These are phyloP conservation scores for Saccharomycopsis crataegensis DNA, from an alignment of 1,139 yeast genomes.

Conservation along the genomic window DNA sequence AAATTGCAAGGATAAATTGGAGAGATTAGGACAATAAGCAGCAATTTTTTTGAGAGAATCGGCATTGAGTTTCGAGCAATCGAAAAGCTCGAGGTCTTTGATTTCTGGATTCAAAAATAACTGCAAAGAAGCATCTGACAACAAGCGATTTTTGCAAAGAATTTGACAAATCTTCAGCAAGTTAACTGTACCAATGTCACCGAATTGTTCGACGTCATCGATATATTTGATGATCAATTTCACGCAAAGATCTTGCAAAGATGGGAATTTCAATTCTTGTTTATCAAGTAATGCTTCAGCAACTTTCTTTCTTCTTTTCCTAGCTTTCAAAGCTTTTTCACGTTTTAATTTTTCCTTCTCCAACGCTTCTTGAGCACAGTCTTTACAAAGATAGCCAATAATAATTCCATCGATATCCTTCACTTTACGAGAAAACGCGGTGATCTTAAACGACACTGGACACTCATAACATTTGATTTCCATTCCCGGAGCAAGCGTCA, in stretches of 20 bases:
- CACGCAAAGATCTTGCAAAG: slow-evolving; percentile 78
- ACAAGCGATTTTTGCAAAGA: slow-evolving; percentile 70
- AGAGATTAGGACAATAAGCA: slow-evolving; percentile 70
- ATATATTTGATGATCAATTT: slow-evolving; percentile 63
- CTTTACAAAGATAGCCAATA: slow-evolving; percentile 56
- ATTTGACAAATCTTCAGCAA: slow-evolving; percentile 64
- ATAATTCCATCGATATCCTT: slow-evolving; percentile 35
- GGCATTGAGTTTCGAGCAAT: slow-evolving; percentile 72
- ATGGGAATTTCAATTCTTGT: slow-evolving; percentile 53
- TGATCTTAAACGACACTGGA: slow-evolving; percentile 45
- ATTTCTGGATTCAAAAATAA: slow-evolving; percentile 61
- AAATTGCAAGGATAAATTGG: slow-evolving; percentile 66
- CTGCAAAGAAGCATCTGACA: slow-evolving; percentile 62
- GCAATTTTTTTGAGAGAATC: slow-evolving; percentile 66
- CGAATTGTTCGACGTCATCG: slow-evolving; percentile 66
- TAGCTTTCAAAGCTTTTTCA: slow-evolving; percentile 50
- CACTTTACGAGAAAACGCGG: slow-evolving; percentile 56
- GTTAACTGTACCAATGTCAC: slow-evolving; percentile 68
- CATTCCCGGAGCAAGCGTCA: slow-evolving; percentile 34
- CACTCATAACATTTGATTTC: slow-evolving; percentile 54
- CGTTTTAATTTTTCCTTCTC: slow-evolving; percentile 38
- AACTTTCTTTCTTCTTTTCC: slow-evolving; percentile 66
- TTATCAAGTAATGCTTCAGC: slow-evolving; percentile 81
- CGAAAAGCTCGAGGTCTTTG: slow-evolving; percentile 69
- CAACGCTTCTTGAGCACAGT: slow-evolving; percentile 42